Conservation (phyloP, 495 filamentous ascomycete genomes). For the Pyrenopolyporus hunteri region DNA sequence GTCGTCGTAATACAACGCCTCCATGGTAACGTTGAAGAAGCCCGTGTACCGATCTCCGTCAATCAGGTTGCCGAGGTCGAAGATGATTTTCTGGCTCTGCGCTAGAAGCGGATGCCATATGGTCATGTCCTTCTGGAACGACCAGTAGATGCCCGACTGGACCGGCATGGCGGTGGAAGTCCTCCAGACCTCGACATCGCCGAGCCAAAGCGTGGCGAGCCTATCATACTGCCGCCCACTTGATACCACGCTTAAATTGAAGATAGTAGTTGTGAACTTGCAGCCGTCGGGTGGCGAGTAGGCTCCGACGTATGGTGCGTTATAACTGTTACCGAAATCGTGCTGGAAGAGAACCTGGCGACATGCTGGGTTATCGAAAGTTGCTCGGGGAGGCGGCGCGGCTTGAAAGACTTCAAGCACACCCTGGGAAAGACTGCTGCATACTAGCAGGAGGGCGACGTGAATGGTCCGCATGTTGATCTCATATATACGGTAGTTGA, state of each 20-base stretch:
- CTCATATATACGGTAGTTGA: too few relatives aligned
- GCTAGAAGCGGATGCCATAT: constrained; percentile 72
- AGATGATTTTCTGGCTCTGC: constrained; percentile 73
- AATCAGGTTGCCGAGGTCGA: constrained; percentile 81
- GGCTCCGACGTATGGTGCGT: constrained; percentile 78
- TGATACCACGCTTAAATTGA: constrained; percentile 83
- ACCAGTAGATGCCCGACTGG: constrained; percentile 70
- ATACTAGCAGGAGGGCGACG: constrained; percentile 9
- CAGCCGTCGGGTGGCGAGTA: constrained; percentile 72
- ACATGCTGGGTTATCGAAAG: constrained; percentile 20
- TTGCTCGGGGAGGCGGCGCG: constrained; percentile 28
- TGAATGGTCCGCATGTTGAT: neutral
- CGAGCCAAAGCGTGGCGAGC: constrained; percentile 79
- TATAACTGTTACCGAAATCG: constrained; percentile 79
- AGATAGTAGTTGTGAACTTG: constrained; percentile 75
- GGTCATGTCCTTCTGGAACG: constrained; percentile 85
- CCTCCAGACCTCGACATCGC: constrained; percentile 80
- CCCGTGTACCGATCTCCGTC: constrained; percentile 76
- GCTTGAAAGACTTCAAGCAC: constrained; percentile 38
- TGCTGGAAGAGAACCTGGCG: constrained; percentile 65
- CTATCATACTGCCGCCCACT: constrained; percentile 80
- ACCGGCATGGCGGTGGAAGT: constrained; percentile 89
- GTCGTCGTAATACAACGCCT: constrained; percentile 72
- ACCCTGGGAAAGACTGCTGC: constrained; percentile 10
- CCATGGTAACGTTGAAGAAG: constrained; percentile 79